These are phyloP conservation scores for Cucumis hystrix DNA, from an alignment of 306 rosid genomes.

Conservation along the genomic window DNA sequence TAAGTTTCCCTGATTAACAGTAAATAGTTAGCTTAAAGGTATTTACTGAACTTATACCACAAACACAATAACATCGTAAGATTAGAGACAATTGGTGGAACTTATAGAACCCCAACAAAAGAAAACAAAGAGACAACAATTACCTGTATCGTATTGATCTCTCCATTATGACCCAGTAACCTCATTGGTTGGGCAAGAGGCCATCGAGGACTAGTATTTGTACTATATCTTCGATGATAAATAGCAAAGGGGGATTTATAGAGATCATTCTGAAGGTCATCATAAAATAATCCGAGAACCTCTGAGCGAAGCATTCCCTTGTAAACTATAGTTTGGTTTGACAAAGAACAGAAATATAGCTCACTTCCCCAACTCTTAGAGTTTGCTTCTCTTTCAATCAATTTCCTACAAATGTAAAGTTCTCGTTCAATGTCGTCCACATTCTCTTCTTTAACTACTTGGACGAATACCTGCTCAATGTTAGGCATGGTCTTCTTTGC, in stretches of 20 bases:
- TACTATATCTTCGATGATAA: slow-evolving; percentile 97
- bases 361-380: slow-evolving; percentile 90
- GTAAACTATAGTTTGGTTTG: slow-evolving; percentile 94
- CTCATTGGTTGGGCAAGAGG: slow-evolving; percentile 99
- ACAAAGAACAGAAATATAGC: slow-evolving; percentile 94
- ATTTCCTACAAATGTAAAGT: slow-evolving; percentile 86
- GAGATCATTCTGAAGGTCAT: slow-evolving; percentile 83
- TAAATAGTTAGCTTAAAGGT: slow-evolving; percentile 14
- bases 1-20: slow-evolving; percentile 72
- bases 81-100: slow-evolving; percentile 6
- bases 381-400: slow-evolving; percentile 78
- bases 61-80: neutral
- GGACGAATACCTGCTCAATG: slow-evolving; percentile 92
- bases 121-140: neutral
- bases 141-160: slow-evolving; percentile 97
- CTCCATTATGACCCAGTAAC: slow-evolving; percentile 97
- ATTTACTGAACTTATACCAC: slow-evolving; percentile 1
- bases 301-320: slow-evolving; percentile 99
- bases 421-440: slow-evolving; percentile 90
- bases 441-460: slow-evolving; percentile 78
- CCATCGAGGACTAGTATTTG: slow-evolving; percentile 98
- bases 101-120: neutral
- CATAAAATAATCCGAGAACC: slow-evolving; percentile 85
- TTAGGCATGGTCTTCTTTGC: slow-evolving; percentile 95
- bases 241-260: slow-evolving; percentile 86